Percentiles rank a stretch among this genome's conserved stretches.
phyloP scores from a whole-genome alignment of 441 rosid species.

The Sinapis alba region DNA sequence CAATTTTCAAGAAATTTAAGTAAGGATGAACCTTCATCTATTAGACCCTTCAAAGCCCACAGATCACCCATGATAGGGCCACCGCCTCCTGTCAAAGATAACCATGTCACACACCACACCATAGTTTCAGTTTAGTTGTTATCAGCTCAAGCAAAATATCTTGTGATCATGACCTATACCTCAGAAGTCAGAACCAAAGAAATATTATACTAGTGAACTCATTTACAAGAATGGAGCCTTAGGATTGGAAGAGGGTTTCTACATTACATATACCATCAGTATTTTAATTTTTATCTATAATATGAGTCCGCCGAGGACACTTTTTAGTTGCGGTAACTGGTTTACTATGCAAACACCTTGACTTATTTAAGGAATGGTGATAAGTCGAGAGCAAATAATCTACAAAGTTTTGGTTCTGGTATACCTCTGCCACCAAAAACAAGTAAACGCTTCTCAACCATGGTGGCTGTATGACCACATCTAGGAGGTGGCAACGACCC shows the following conservation, averaged over 20 bases:
- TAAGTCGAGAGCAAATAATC: background rate
- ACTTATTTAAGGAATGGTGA: background rate
- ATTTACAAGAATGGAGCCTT: background rate
- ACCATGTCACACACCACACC: conserved; percentile 8
- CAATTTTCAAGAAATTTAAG: background rate
- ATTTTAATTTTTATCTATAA: background rate
- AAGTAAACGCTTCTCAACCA: conserved; percentile 96
- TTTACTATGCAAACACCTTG: conserved; percentile 12
- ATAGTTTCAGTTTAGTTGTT: conserved; percentile 7
- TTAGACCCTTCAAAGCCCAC: conserved; percentile 98
- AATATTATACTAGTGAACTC: background rate
- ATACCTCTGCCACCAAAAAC: conserved; percentile 98
- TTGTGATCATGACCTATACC: background rate
- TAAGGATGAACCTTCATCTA: conserved; percentile 76
- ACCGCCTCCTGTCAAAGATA: conserved; percentile 78
- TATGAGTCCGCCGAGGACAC: background rate
- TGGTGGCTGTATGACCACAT: conserved; percentile 97
- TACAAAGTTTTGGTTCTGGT: conserved; percentile 4
- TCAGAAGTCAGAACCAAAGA: background rate
- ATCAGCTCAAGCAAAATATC: conserved; percentile 2
- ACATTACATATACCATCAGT: conserved; percentile 14
- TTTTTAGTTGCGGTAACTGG: background rate
- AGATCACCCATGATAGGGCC: conserved; percentile 99
- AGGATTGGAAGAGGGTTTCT: too few species aligned
- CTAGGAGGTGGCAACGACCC: conserved; percentile 94